phyloP scores from a whole-genome alignment of 2,329 filamentous ascomycete genomes.

The Neurospora crassa region DNA sequence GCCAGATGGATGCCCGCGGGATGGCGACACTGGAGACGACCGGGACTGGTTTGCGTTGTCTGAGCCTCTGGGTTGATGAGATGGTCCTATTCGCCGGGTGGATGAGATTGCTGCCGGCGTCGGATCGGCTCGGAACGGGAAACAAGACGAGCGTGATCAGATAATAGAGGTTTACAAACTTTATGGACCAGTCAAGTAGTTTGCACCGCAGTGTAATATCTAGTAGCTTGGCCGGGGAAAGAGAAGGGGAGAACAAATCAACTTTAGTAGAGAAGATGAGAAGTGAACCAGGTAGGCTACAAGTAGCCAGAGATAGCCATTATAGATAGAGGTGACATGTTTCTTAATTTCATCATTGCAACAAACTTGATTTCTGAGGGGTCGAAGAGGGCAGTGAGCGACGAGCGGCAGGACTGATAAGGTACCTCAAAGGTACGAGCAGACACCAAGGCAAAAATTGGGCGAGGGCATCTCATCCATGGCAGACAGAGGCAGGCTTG shows the following conservation, averaged over 20 bases:
- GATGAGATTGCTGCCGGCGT: background rate
- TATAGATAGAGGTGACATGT: background rate
- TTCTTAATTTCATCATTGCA: background rate
- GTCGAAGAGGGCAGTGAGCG: background rate
- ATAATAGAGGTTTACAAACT: background rate
- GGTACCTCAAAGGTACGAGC: background rate
- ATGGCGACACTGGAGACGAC: background rate
- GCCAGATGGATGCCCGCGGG: background rate
- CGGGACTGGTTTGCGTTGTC: background rate
- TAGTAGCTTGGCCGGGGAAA: background rate
- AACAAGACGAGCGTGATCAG: background rate
- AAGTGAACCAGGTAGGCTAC: background rate
- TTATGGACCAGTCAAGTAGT: background rate
- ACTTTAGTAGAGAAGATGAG: background rate
- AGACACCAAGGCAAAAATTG: background rate
- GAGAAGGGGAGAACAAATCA: background rate
- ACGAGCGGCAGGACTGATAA: background rate
- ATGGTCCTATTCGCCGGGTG: background rate
- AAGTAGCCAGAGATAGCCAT: background rate
- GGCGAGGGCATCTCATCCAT: background rate
- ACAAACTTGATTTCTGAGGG: background rate
- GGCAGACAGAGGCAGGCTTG: background rate
- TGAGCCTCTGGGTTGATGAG: background rate
- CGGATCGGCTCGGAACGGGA: background rate
- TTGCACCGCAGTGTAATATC: background rate